Evolutionary conservation across 2,329 filamentous ascomycete species (phyloP).

Genomic region (Metarhizium album): DNA sequence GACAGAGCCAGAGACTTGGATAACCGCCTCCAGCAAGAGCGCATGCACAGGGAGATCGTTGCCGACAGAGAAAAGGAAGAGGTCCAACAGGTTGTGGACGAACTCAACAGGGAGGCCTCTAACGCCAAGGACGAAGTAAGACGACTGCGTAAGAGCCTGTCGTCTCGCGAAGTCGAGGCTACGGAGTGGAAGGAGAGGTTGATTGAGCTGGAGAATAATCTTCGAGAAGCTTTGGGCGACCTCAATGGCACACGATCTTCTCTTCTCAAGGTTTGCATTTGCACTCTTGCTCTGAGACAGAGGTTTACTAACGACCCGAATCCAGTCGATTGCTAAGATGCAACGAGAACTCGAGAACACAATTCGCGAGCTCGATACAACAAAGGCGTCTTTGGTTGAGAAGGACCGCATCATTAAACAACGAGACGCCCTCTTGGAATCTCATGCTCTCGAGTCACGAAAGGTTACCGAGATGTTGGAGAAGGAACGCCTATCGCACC

Average conservation of each 20-base stretch:
- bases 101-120: slow-evolving; percentile 77
- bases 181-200: slow-evolving; percentile 85
- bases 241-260: slow-evolving; percentile 77
- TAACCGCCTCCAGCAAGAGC: slow-evolving; percentile 65
- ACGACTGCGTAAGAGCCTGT: slow-evolving; percentile 70
- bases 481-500: slow-evolving; percentile 75
- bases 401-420: slow-evolving; percentile 86
- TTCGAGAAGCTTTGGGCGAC: slow-evolving; percentile 80
- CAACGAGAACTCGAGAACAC: slow-evolving; percentile 82
- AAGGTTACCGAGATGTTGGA: slow-evolving; percentile 82
- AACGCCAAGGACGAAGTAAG: slow-evolving; percentile 78
- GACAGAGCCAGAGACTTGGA: slow-evolving; percentile 65
- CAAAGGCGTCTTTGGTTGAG: slow-evolving; percentile 69
- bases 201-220: slow-evolving; percentile 78
- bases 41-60: slow-evolving; percentile 76
- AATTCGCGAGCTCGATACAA: slow-evolving; percentile 67
- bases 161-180: slow-evolving; percentile 76
- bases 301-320: not conserved
- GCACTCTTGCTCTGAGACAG: not conserved
- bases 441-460: slow-evolving; percentile 73
- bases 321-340: slow-evolving; percentile 69
- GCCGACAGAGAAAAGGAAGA: slow-evolving; percentile 88
- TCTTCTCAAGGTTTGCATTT: slow-evolving; percentile 57
- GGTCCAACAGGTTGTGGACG: slow-evolving; percentile 84
- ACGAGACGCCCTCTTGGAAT: slow-evolving; percentile 79